Evolutionary conservation across 768 basidiomycete species (phyloP).

Genomic region (Hirschioporus abietinus): DNA sequence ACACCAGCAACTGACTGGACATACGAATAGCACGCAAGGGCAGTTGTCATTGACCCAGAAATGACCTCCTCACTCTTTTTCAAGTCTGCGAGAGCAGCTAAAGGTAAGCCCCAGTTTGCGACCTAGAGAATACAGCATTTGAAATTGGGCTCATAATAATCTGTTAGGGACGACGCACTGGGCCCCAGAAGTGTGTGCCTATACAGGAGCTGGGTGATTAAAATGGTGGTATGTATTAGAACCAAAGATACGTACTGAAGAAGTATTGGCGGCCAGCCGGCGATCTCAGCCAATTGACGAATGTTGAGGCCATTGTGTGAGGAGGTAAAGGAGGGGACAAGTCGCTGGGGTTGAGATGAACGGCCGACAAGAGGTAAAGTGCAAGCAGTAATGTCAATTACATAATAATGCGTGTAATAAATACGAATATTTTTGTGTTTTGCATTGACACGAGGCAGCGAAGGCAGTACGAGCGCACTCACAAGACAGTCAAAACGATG

Average conservation of each 20-base stretch:
- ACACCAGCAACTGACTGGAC: slow-evolving; percentile 29
- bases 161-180: slow-evolving; percentile 49
- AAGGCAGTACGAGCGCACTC: not conserved
- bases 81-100: slow-evolving; percentile 89
- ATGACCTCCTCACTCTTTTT: slow-evolving; percentile 94
- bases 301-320: slow-evolving; percentile 69
- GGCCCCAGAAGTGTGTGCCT: slow-evolving; percentile 99
- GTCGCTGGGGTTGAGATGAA: not conserved
- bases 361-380: slow-evolving; percentile 9
- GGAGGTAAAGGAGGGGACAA: slow-evolving; percentile 13
- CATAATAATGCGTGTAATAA: not conserved
- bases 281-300: slow-evolving; percentile 85
- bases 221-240: slow-evolving; percentile 2
- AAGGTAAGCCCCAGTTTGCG: slow-evolving; percentile 96
- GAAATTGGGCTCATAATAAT: slow-evolving; percentile 8
- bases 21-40: slow-evolving; percentile 88
- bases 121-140: slow-evolving; percentile 45
- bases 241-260: slow-evolving; percentile 64
- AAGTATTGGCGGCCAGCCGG: slow-evolving; percentile 93
- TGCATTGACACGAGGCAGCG: not conserved
- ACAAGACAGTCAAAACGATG: not conserved
- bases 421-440: not conserved
- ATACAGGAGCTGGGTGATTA: slow-evolving; percentile 11
- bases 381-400: slow-evolving; percentile 4
- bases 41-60: slow-evolving; percentile 94